Conservation (phyloP, 1,284 basidiomycete genomes). For the Omphalotus olearius region DNA sequence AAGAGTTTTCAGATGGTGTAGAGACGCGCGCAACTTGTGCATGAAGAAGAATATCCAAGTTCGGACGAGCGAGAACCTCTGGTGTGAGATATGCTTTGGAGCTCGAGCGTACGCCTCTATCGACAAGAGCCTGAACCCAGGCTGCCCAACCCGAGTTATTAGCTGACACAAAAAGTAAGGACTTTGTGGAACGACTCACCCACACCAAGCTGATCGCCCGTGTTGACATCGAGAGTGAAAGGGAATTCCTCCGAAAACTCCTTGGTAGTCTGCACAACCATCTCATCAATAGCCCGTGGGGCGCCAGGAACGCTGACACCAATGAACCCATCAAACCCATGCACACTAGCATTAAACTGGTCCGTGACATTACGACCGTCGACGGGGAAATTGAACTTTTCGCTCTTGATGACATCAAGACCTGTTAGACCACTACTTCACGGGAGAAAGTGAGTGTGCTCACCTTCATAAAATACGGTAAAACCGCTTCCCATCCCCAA, state of each 20-base stretch:
- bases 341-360: conserved; percentile 25
- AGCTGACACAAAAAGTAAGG: neutral
- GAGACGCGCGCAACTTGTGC: conserved; percentile 14
- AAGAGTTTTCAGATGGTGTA: conserved; percentile 1
- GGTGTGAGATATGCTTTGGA: conserved; percentile 9
- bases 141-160: conserved; percentile 19
- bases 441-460: neutral
- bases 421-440: neutral
- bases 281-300: conserved; percentile 26
- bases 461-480: conserved; percentile 29
- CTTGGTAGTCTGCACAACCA: conserved; percentile 28
- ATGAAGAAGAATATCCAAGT: conserved; percentile 19
- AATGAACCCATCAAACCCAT: conserved; percentile 28
- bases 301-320: conserved; percentile 30
- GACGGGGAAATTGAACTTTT: conserved; percentile 23
- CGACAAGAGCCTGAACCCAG: conserved; percentile 28
- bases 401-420: conserved; percentile 18
- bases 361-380: conserved; percentile 28
- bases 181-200: conserved; percentile 20
- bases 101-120: conserved; percentile 5
- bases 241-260: conserved; percentile 29
- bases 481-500: conserved; percentile 34
- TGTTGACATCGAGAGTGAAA: conserved; percentile 35
- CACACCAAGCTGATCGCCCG: conserved; percentile 32
- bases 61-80: conserved; percentile 10